Conservation (phyloP, 2,329 filamentous ascomycete species). For the Thelonectria blattea region DNA sequence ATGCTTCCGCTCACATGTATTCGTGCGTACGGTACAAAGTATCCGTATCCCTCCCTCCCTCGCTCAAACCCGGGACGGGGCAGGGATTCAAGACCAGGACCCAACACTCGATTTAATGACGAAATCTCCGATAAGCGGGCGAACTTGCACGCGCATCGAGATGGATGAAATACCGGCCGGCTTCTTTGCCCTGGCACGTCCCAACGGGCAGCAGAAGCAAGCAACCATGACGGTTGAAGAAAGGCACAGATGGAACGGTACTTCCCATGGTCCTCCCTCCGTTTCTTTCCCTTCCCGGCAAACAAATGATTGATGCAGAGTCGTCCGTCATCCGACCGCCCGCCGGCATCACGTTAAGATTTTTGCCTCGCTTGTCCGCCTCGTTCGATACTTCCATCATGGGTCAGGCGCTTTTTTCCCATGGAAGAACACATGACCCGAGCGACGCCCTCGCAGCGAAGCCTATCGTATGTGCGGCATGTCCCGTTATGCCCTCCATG, state of each 20-base stretch:
- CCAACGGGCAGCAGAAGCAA: neutral
- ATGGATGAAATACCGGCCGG: conserved; percentile 14
- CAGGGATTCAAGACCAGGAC: conserved; percentile 21
- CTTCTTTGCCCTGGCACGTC: conserved; percentile 7
- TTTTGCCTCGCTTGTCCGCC: conserved; percentile 7
- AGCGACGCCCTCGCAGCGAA: neutral
- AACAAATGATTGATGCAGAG: neutral
- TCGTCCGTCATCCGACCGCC: conserved; percentile 7
- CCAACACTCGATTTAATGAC: conserved; percentile 29
- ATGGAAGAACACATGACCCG: conserved; percentile 16
- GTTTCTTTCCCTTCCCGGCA: neutral
- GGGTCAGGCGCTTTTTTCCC: conserved; percentile 20
- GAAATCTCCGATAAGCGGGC: conserved; percentile 39
- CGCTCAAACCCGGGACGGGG: neutral
- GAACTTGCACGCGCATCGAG: conserved; percentile 20
- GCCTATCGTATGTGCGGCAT: neutral
- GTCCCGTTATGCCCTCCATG: conserved; percentile 2
- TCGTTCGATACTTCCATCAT: conserved; percentile 17
- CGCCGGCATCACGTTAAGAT: neutral
- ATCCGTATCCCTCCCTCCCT: neutral
- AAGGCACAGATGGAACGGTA: no score
- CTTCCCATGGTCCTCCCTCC: neutral
- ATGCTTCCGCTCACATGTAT: neutral
- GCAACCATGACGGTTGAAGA: neutral
- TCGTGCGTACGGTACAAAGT: no score